phyloP scores from a whole-genome alignment of 306 rosid species.

The Rosa multiflora region DNA sequence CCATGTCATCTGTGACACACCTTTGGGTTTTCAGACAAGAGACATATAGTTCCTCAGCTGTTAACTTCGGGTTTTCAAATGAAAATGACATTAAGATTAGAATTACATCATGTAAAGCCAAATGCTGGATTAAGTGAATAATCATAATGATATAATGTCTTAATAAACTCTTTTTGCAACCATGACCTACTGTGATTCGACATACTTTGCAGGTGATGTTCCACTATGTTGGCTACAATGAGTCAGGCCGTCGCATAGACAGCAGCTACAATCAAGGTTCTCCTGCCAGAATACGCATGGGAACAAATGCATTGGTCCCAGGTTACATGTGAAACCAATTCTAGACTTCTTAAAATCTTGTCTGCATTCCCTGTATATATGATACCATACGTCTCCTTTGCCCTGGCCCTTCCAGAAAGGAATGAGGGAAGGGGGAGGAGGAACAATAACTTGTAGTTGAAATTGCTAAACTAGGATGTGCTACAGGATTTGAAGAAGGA shows the following conservation, averaged over 20 bases:
- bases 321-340: slow-evolving; percentile 40
- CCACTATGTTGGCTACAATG: slow-evolving; percentile 90
- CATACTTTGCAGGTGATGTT: slow-evolving; percentile 66
- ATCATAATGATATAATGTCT: neutral
- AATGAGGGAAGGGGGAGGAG: slow-evolving; percentile 10
- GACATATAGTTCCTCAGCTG: neutral
- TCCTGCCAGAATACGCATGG: slow-evolving; percentile 95
- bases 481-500: slow-evolving; percentile 97
- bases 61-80: neutral
- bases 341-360: neutral
- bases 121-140: neutral
- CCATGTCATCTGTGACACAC: neutral
- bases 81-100: neutral
- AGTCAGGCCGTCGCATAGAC: slow-evolving; percentile 96
- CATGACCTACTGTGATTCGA: slow-evolving; percentile 8
- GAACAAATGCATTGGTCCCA: slow-evolving; percentile 88
- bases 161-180: neutral
- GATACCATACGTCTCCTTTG: neutral
- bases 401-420: neutral
- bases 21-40: neutral
- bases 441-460: neutral
- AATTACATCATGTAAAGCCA: neutral
- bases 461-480: slow-evolving; percentile 17
- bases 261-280: slow-evolving; percentile 90
- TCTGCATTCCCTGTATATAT: slow-evolving; percentile 13